Evolutionary conservation across 495 filamentous ascomycete genomes (phyloP), one percentile per base, ranked within the genome.

Genomic region (Terfezia claveryi): DNA sequence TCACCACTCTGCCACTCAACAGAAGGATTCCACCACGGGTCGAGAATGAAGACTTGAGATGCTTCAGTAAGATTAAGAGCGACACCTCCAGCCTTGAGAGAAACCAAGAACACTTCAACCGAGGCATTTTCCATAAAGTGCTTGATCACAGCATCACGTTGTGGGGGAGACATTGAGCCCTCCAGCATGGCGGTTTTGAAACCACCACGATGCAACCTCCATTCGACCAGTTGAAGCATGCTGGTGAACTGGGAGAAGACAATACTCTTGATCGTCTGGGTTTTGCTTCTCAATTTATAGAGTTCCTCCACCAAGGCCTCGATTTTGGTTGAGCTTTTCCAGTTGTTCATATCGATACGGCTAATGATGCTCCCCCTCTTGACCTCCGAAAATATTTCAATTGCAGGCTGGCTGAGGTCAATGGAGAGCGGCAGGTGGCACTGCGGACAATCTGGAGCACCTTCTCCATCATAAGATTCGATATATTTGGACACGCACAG

Each of bases 141-240:
- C 41, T 76, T 69, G 60, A 98, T 95, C 2, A 85, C 89, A 32
- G 81, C 86, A 64, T 93, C 85, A 16, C 91, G 80, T 68, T 94
- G 87, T 5, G 82, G 77, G 7, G 91, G 91, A 16, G 83, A 86
- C 91, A 98, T 98, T 64, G 78, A 85, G 10, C 91, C 91, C 60
- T 95, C 87, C 9, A 95, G 76, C 86, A 95, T 95, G 59, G 94
- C 91, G 0, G 89, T 95, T 36, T 88, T 93, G 69, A 98, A 94
- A 2, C 91, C 91, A 4, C 89, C 91, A 55, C 41, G 41, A 46
- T 46, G 41, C 8, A 46, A 9, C 41, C 41, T 56, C 91, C 91
- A 98, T 69, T 95, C 89, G 37, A 98, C 83, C 54, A 95, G 79
- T 68, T 95, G 84, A 51, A 98, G 78, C 91, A 98, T 95, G 7